Percentiles rank a stretch among this genome's conserved stretches.
phyloP scores from a whole-genome alignment of 2,329 filamentous ascomycete genomes.

The Nemania bipapillata region DNA sequence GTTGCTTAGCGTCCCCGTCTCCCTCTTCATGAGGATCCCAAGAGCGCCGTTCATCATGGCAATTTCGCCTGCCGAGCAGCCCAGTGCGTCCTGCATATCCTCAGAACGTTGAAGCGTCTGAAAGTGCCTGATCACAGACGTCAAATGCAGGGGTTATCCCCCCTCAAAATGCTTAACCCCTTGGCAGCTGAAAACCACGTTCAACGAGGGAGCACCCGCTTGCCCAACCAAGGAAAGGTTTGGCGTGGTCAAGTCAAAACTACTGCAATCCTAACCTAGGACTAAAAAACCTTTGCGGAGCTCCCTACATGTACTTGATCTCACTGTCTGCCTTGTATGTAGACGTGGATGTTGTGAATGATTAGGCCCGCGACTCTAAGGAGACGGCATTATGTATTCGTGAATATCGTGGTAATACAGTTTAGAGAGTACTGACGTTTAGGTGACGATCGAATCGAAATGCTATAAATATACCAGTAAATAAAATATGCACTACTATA shows the following conservation, averaged over 20 bases:
- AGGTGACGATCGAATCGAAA: too few species aligned
- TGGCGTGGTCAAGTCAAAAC: background rate
- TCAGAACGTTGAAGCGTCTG: slow-evolving; percentile 20
- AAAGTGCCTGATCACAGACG: slow-evolving; percentile 6
- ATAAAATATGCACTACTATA: background rate
- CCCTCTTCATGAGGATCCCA: background rate
- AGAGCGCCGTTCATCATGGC: background rate
- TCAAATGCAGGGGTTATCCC: slow-evolving; percentile 28
- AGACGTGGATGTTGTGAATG: background rate
- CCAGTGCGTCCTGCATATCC: slow-evolving; percentile 19
- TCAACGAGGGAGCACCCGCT: slow-evolving; percentile 16
- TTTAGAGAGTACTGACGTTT: too few species aligned
- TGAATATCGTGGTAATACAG: too few species aligned
- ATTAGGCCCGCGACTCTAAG: too few species aligned
- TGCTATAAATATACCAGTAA: background rate
- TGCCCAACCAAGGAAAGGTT: slow-evolving; percentile 28
- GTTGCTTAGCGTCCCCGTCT: slow-evolving; percentile 5
- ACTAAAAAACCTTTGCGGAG: background rate
- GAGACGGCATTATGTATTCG: background rate
- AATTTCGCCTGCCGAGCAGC: slow-evolving; percentile 22
- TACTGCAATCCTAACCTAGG: slow-evolving; percentile 8
- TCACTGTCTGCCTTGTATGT: background rate
- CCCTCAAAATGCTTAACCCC: slow-evolving; percentile 11
- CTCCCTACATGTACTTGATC: background rate
- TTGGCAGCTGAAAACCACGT: slow-evolving; percentile 38